These are phyloP conservation scores for Sparassis latifolia DNA, from an alignment of 1,284 basidiomycete genomes.

Conservation along the genomic window DNA sequence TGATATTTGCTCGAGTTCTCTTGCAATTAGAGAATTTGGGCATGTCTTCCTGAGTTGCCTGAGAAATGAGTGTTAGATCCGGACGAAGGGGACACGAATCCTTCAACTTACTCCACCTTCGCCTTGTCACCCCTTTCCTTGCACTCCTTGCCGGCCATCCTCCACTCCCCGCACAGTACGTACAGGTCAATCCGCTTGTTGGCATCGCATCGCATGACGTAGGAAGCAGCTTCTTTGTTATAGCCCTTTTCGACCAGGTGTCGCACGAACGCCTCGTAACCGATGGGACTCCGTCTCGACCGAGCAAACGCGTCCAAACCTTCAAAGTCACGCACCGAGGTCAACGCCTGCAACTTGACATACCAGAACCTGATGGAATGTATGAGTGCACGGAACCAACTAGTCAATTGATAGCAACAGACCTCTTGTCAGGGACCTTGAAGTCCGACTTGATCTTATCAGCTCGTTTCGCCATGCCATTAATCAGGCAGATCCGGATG, in stretches of 20 bases:
- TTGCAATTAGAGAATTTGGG: conserved; percentile 71
- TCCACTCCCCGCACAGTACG: conserved; percentile 85
- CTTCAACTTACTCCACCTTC: conserved; percentile 67
- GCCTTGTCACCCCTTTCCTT: conserved; percentile 80
- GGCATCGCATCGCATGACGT: conserved; percentile 78
- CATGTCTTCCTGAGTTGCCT: conserved; percentile 67
- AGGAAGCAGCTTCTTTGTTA: conserved; percentile 65
- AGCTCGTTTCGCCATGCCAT: conserved; percentile 77
- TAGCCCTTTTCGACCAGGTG: conserved; percentile 71
- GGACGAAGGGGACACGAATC: neutral
- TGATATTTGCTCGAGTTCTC: conserved; percentile 71
- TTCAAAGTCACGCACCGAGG: conserved; percentile 76
- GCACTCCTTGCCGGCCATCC: conserved; percentile 79
- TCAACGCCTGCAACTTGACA: conserved; percentile 79
- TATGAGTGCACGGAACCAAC: neutral
- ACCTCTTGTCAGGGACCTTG: conserved; percentile 90
- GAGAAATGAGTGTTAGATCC: conserved; percentile 6
- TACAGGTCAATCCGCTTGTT: conserved; percentile 82
- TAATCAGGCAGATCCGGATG: conserved; percentile 67
- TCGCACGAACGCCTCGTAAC: conserved; percentile 89
- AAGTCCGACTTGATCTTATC: conserved; percentile 84
- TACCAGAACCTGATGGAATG: conserved; percentile 77
- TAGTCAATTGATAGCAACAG: neutral
- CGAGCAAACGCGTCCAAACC: conserved; percentile 79
- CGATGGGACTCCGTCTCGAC: conserved; percentile 87